Evolutionary conservation across 805 yeast genomes (phyloP).

Genomic region (Yarrowia keelungensis): DNA sequence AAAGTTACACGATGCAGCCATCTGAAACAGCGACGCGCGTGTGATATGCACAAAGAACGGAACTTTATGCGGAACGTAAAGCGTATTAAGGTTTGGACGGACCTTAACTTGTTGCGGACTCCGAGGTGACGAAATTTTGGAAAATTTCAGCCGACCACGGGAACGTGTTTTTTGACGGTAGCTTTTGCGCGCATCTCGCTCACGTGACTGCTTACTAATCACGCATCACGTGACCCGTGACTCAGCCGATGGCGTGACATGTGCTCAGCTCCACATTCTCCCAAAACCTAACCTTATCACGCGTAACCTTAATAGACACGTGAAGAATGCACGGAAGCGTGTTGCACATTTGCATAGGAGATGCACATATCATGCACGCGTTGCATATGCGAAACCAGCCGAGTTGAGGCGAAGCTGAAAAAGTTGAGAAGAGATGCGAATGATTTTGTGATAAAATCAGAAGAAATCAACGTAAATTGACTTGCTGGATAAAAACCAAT

Average conservation of each 20-base stretch:
- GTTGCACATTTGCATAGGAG: slow-evolving; percentile 23
- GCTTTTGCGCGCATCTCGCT: no score
- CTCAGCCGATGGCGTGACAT: slow-evolving; percentile 15
- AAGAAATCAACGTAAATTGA: no score
- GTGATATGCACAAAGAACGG: background rate
- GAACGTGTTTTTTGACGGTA: no score
- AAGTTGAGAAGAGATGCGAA: no score
- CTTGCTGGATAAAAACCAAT: no score
- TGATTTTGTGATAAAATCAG: no score
- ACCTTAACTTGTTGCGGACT: background rate
- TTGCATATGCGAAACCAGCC: background rate
- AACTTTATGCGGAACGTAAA: no score
- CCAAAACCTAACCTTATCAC: background rate
- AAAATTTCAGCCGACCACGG: no score
- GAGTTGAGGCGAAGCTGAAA: background rate
- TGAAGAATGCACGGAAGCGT: slow-evolving; percentile 33
- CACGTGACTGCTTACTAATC: no score
- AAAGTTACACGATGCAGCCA: background rate
- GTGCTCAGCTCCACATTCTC: slow-evolving; percentile 26
- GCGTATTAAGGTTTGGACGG: background rate
- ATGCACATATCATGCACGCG: background rate
- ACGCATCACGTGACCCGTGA: background rate
- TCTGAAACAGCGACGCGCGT: slow-evolving; percentile 7
- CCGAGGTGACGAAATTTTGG: background rate
- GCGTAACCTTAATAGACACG: background rate